Percentiles rank a stretch among this genome's conserved stretches.
Conservation (phyloP, 2,329 filamentous ascomycete genomes). For the Scytalidium lignicola region DNA sequence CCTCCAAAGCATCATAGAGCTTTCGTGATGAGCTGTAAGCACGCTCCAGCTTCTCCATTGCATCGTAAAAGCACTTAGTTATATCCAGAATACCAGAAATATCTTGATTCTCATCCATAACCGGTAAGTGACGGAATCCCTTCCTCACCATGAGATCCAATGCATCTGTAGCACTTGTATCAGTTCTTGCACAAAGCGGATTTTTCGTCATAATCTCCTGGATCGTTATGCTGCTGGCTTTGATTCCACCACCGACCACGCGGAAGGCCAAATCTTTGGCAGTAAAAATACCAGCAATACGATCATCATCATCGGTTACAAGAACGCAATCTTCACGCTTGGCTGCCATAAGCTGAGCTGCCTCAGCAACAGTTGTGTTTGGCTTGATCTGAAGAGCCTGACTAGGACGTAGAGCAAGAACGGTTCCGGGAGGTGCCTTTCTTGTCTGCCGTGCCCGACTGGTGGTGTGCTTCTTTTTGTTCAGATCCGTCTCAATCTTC, state of each 20-base stretch:
- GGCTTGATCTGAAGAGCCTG: conserved; percentile 97
- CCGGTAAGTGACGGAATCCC: conserved; percentile 93
- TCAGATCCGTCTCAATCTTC: conserved; percentile 96
- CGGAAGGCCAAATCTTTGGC: conserved; percentile 98
- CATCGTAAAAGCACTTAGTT: conserved; percentile 99
- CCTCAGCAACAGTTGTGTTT: conserved; percentile 86
- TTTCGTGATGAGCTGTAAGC: conserved; percentile 98
- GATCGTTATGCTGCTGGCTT: conserved; percentile 86
- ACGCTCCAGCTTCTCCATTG: conserved; percentile 98
- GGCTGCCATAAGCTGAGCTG: conserved; percentile 96
- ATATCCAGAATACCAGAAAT: conserved; percentile 98
- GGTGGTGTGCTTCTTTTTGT: conserved; percentile 86
- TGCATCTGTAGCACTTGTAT: conserved; percentile 96
- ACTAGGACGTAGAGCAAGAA: conserved; percentile 91
- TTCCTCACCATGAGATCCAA: conserved; percentile 97
- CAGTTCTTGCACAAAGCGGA: conserved; percentile 91
- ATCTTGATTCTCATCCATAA: conserved; percentile 99
- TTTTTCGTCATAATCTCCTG: conserved; percentile 99
- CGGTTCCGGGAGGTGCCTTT: conserved; percentile 93
- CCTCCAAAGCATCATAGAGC: conserved; percentile 94
- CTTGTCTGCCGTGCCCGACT: conserved; percentile 76
- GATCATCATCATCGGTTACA: conserved; percentile 95
- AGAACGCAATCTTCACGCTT: conserved; percentile 98
- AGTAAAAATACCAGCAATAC: conserved; percentile 97
- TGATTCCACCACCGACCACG: conserved; percentile 85